Conservation (phyloP, 2,329 filamentous ascomycete genomes). For the Hymenoscyphus salicellus region DNA sequence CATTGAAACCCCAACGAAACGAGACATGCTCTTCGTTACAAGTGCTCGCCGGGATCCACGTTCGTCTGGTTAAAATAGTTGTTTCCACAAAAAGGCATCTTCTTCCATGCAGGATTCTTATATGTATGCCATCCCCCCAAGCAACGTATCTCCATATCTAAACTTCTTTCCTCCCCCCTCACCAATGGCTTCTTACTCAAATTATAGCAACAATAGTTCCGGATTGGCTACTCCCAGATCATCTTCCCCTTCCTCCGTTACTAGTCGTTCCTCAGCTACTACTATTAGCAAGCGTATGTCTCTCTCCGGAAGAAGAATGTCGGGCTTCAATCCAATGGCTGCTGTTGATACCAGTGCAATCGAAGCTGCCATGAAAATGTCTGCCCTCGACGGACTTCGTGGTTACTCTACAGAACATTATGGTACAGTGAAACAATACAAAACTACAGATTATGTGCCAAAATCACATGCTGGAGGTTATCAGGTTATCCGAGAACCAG, state of each 20-base stretch:
- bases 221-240: constrained; percentile 33
- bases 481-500: constrained; percentile 59
- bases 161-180: constrained; percentile 10
- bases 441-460: constrained; percentile 52
- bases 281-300: constrained; percentile 33
- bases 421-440: constrained; percentile 52
- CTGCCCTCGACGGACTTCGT: constrained; percentile 57
- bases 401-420: constrained; percentile 59
- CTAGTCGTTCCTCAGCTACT: constrained; percentile 29
- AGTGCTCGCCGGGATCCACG: not conserved
- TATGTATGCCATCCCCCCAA: constrained; percentile 17
- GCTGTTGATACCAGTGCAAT: constrained; percentile 53
- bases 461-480: constrained; percentile 55
- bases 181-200: constrained; percentile 31
- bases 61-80: constrained; percentile 8
- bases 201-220: constrained; percentile 29
- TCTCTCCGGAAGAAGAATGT: constrained; percentile 29
- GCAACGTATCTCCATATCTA: constrained; percentile 9
- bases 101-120: constrained; percentile 22
- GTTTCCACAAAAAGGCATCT: constrained; percentile 24
- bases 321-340: constrained; percentile 31
- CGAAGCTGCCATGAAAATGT: constrained; percentile 59
- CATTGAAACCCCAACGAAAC: constrained; percentile 34
- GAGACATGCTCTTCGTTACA: constrained; percentile 16
- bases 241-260: constrained; percentile 30